A percentile compares a stretch with the other conserved stretches of the same genome.
These are phyloP conservation scores for Monilinia laxa DNA, from an alignment of 2,329 filamentous ascomycete species.

Conservation along the genomic window DNA sequence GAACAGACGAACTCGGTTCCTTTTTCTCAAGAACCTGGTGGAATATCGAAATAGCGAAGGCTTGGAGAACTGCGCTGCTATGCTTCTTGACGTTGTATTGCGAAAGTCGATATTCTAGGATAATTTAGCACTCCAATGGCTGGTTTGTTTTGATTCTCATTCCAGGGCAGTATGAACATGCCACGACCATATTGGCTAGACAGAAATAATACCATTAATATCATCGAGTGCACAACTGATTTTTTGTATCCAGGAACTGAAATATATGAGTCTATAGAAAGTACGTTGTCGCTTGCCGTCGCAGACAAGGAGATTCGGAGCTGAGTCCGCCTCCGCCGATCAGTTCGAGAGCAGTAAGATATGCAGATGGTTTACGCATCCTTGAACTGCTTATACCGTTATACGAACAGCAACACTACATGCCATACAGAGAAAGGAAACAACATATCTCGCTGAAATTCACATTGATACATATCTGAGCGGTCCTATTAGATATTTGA, in stretches of 20 bases:
- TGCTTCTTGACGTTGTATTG: background rate
- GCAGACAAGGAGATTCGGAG: slow-evolving; percentile 7
- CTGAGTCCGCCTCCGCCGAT: slow-evolving; percentile 9
- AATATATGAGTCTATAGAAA: background rate
- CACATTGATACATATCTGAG: background rate
- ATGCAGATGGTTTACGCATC: no score
- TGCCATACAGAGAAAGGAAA: background rate
- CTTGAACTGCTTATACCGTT: background rate
- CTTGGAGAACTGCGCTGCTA: background rate
- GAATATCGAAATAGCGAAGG: background rate
- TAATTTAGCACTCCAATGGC: background rate
- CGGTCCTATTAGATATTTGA: no score
- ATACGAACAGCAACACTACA: background rate
- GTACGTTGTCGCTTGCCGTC: background rate
- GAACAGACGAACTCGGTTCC: background rate
- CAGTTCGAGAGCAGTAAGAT: no score
- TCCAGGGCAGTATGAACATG: background rate
- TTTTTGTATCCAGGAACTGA: background rate
- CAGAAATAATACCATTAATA: background rate
- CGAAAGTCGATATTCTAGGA: background rate
- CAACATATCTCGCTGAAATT: background rate
- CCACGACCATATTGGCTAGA: background rate
- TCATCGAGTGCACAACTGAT: background rate
- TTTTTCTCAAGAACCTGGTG: background rate
- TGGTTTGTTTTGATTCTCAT: background rate